phyloP scores from a whole-genome alignment of 2,329 filamentous ascomycete genomes.

The Fusarium luffae region DNA sequence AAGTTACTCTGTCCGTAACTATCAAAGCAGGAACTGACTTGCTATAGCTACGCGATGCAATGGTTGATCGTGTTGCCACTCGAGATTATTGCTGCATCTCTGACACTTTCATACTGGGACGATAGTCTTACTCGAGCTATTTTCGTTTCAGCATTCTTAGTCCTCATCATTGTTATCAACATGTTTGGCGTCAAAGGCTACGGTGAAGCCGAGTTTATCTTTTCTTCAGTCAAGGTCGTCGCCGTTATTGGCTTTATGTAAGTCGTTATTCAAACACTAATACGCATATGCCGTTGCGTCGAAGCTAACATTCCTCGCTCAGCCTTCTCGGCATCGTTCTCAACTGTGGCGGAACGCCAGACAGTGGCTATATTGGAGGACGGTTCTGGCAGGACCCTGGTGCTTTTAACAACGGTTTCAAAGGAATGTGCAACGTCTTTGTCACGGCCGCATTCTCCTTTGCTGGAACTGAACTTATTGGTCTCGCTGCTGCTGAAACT shows the following conservation, averaged over 20 bases:
- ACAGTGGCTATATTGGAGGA: constrained; percentile 82
- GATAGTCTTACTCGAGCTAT: constrained; percentile 72
- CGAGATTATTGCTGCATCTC: constrained; percentile 86
- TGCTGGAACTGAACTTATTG: constrained; percentile 79
- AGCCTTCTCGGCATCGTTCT: constrained; percentile 87
- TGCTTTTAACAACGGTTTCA: constrained; percentile 86
- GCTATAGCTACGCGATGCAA: constrained; percentile 79
- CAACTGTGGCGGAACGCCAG: constrained; percentile 81
- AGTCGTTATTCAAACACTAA: constrained; percentile 47
- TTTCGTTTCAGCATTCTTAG: constrained; percentile 85
- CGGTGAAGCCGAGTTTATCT: constrained; percentile 89
- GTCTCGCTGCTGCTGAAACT: constrained; percentile 80
- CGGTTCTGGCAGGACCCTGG: constrained; percentile 82
- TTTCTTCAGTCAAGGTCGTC: constrained; percentile 85
- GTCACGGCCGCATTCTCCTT: constrained; percentile 83
- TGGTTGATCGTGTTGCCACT: constrained; percentile 87
- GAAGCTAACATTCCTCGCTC: constrained; percentile 26
- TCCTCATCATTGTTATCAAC: constrained; percentile 82
- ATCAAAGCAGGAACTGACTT: constrained; percentile 2
- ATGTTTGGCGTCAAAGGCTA: constrained; percentile 89
- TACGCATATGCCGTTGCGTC: constrained; percentile 44
- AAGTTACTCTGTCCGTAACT: constrained; percentile 49
- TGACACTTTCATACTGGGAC: constrained; percentile 87
- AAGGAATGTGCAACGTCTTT: constrained; percentile 82
- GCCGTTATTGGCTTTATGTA: constrained; percentile 91